These are phyloP conservation scores for Colletotrichum aenigma DNA, from an alignment of 2,329 filamentous ascomycete species.

Conservation along the genomic window DNA sequence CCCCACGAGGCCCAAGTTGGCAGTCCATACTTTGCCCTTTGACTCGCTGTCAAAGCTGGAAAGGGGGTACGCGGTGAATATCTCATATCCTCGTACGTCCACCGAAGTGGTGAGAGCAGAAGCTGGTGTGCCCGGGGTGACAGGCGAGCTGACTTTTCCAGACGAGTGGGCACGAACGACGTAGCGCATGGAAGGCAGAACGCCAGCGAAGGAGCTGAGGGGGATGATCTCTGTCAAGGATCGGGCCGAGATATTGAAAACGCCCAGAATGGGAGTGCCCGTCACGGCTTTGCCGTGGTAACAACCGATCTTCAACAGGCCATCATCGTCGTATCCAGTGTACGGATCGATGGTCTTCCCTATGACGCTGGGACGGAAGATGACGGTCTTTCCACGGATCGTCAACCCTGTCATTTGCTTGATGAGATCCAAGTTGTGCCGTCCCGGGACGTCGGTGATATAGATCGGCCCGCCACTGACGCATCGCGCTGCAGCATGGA, in stretches of 20 bases:
- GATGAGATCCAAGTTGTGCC: slow-evolving; percentile 79
- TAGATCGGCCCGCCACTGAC: slow-evolving; percentile 92
- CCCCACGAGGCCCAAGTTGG: slow-evolving; percentile 77
- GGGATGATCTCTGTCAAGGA: slow-evolving; percentile 72
- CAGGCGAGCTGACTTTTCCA: slow-evolving; percentile 62
- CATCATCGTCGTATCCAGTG: slow-evolving; percentile 73
- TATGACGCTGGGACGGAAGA: slow-evolving; percentile 77
- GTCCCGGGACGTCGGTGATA: slow-evolving; percentile 87
- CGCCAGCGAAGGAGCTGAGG: slow-evolving; percentile 75
- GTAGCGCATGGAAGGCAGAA: slow-evolving; percentile 63
- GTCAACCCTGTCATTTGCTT: slow-evolving; percentile 81
- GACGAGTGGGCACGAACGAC: slow-evolving; percentile 75
- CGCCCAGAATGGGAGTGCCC: slow-evolving; percentile 77
- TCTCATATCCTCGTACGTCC: slow-evolving; percentile 74
- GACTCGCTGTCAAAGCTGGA: slow-evolving; percentile 55
- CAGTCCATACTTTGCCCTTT: slow-evolving; percentile 54
- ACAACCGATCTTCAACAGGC: slow-evolving; percentile 77
- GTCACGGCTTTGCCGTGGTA: slow-evolving; percentile 72
- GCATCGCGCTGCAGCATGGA: slow-evolving; percentile 89
- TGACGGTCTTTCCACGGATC: slow-evolving; percentile 73
- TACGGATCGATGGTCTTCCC: slow-evolving; percentile 79
- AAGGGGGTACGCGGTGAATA: slow-evolving; percentile 76
- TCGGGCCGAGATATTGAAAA: slow-evolving; percentile 79
- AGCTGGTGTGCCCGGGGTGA: slow-evolving; percentile 45
- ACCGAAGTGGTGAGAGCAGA: slow-evolving; percentile 68